Evolutionary conservation across 371 early-diverging fungal species (phyloP).

Genomic region (Sanchytrium tribonematis): DNA sequence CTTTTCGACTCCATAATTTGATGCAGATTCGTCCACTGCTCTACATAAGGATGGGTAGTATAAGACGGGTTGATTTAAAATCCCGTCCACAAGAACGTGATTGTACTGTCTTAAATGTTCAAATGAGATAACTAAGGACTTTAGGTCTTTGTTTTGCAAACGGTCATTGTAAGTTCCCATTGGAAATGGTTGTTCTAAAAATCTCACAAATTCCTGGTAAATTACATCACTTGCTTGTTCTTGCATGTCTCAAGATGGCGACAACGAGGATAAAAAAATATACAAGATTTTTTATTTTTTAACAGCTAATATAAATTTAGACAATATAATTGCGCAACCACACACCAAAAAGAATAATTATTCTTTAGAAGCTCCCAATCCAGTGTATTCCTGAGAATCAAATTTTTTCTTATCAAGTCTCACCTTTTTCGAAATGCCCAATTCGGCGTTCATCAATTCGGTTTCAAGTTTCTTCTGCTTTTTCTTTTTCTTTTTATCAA

Average conservation of each 20-base stretch:
- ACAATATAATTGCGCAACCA: neutral
- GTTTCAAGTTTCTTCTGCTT: neutral
- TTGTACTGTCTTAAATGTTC: neutral
- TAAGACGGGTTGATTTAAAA: neutral
- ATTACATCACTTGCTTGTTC: neutral
- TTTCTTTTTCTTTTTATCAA: neutral
- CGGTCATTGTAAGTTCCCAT: neutral
- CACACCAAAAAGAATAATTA: neutral
- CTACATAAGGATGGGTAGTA: neutral
- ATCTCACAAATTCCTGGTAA: neutral
- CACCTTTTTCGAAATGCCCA: neutral
- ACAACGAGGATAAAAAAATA: neutral
- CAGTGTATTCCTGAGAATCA: too few relatives aligned
- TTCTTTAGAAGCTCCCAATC: neutral
- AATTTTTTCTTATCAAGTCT: neutral
- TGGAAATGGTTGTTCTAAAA: constrained; percentile 1
- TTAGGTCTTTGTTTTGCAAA: neutral
- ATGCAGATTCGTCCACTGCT: constrained; percentile 1
- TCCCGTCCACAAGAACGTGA: neutral
- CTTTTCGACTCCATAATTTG: neutral
- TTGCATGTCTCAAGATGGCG: neutral
- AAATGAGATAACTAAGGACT: neutral
- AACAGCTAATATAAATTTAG: neutral
- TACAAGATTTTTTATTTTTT: neutral
- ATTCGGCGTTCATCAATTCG: neutral